Evolutionary conservation across 2,329 filamentous ascomycete species (phyloP), one percentile per base, ranked within the genome.

Genomic region (Simplicillium sp.): DNA sequence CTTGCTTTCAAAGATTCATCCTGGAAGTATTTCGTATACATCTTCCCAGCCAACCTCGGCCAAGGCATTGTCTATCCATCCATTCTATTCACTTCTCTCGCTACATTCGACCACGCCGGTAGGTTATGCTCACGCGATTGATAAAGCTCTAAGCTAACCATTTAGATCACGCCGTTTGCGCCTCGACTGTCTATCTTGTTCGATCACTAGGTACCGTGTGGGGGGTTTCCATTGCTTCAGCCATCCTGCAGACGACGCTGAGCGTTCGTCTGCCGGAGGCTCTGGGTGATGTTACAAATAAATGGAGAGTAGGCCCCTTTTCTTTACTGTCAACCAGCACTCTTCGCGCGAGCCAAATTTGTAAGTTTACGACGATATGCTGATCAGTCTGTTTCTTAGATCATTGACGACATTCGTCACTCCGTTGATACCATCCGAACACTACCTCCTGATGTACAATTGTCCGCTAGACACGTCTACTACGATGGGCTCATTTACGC

Each of bases 171-270:
- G 76, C 77, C 11, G 76, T 81, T 2, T 74, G 71, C 0, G 70
- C 77, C 3, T 81, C 76, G 2, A 79, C 73, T 0, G 72, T 80
- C 7, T 82, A 82, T 52, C 66, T 82, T 15, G 70, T 82, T 34
- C 71, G 78, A 18, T 81, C 76, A 0, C 59, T 82, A 3, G 78
- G 77, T 2, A 74, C 70, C 0, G 77, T 82, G 13, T 82, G 75
- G 70, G 77, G 78, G 9, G 78, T 82, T 2, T 77, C 78, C 1
- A 62, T 77, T 29, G 75, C 75, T 0, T 78, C 77, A 8, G 70
- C 77, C 7, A 76, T 82, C 35, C 65, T 80, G 29, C 78, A 82
- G 56, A 82, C 75, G 42, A 74, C 71, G 41, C 64, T 82, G 47
- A 74, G 66, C 49, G 59, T 67, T 48, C 64, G 67, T 45, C 63